phyloP scores from a whole-genome alignment of 2,329 filamentous ascomycete genomes.

The Sporothrix pseudoabietina region DNA sequence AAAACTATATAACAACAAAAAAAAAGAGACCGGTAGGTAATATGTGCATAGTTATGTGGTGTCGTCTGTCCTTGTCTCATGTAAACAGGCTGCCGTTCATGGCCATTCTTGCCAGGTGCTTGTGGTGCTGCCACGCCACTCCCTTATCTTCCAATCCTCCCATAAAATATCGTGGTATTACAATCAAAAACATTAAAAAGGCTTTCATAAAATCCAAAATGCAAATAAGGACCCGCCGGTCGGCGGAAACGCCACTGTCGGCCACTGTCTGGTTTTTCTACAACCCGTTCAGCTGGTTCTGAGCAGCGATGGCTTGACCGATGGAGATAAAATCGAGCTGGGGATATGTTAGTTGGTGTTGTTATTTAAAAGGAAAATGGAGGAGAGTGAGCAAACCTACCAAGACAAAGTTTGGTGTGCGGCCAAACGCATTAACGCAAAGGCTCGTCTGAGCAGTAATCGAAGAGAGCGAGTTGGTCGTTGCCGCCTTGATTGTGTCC shows the following conservation, averaged over 20 bases:
- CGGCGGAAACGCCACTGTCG: not conserved
- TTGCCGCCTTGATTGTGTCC: conserved; percentile 40
- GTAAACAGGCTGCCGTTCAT: conserved; percentile 3
- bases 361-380: too few relatives aligned
- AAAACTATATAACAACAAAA: not conserved
- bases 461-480: conserved; percentile 53
- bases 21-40: not conserved
- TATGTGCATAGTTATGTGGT: not conserved
- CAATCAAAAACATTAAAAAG: conserved; percentile 15
- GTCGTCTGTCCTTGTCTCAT: not conserved
- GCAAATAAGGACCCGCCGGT: not conserved
- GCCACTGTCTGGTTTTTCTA: conserved; percentile 19
- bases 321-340: conserved; percentile 35
- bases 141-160: not conserved
- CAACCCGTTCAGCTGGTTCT: conserved; percentile 32
- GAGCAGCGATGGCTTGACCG: conserved; percentile 32
- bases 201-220: conserved; percentile 7
- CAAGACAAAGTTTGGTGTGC: conserved; percentile 43
- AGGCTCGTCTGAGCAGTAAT: conserved; percentile 47
- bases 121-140: conserved; percentile 15
- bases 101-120: conserved; percentile 11
- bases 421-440: conserved; percentile 40
- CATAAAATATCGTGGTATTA: conserved; percentile 12
- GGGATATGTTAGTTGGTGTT: not conserved
- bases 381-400: conserved; percentile 30